A percentile compares a stretch with the other conserved stretches of the same genome.
Evolutionary conservation across 2,329 filamentous ascomycete genomes (phyloP).

Genomic region (Aspergillus carbonarius): DNA sequence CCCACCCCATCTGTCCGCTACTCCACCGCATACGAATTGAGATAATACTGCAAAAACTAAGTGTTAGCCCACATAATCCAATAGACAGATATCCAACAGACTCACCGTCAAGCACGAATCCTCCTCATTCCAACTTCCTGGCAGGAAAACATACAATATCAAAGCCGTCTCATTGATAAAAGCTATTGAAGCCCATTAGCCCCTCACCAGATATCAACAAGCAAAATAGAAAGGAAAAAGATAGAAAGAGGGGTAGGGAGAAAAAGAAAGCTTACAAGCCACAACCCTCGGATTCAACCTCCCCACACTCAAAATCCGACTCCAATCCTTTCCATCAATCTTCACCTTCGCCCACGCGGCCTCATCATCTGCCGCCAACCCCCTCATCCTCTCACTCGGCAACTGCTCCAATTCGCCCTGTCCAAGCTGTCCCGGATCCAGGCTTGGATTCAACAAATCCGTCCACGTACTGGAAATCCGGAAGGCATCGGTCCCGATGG

Average conservation of each 20-base stretch:
- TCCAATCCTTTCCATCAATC: constrained; percentile 94
- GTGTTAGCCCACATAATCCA: background rate
- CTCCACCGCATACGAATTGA: constrained; percentile 44
- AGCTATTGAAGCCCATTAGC: constrained; percentile 23
- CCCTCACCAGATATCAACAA: background rate
- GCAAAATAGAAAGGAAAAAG: background rate
- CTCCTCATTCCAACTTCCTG: constrained; percentile 41
- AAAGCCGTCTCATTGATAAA: constrained; percentile 48
- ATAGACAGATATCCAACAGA: background rate
- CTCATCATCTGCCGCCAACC: constrained; percentile 64
- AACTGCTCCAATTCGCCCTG: constrained; percentile 68
- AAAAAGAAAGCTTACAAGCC: constrained; percentile 72
- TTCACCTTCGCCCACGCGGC: constrained; percentile 85
- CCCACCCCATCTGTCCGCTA: too few relatives aligned
- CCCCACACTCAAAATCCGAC: constrained; percentile 87
- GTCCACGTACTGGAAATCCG: constrained; percentile 85
- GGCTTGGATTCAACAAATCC: constrained; percentile 78
- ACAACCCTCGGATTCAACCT: constrained; percentile 86
- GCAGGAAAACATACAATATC: constrained; percentile 48
- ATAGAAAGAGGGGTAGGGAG: background rate
- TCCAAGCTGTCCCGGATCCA: constrained; percentile 75
- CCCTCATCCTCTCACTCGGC: constrained; percentile 75
- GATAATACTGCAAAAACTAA: constrained; percentile 40
- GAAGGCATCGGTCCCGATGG: constrained; percentile 78
- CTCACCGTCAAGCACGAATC: constrained; percentile 49